These are phyloP conservation scores for Madurella mycetomatis DNA, from an alignment of 2,329 filamentous ascomycete genomes.

Conservation along the genomic window DNA sequence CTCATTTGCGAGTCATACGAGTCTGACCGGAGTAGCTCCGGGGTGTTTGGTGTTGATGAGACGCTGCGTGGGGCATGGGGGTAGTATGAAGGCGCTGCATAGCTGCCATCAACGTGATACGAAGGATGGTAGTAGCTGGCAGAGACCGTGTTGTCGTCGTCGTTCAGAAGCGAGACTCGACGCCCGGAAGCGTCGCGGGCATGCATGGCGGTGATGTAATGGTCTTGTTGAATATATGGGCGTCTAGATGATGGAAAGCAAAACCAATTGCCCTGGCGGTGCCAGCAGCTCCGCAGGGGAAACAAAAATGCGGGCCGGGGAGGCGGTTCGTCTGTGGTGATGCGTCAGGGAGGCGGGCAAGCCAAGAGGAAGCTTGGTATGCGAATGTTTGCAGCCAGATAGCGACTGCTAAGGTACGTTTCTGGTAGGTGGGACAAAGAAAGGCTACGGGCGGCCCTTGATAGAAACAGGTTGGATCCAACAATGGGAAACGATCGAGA, in stretches of 20 bases:
- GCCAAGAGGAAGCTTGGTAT: not conserved
- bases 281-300: not conserved
- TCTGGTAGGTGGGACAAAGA: too few species aligned
- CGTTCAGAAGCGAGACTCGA: slow-evolving; percentile 57
- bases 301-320: not conserved
- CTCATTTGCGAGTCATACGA: slow-evolving; percentile 59
- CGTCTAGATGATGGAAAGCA: not conserved
- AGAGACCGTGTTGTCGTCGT: slow-evolving; percentile 39
- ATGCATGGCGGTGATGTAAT: slow-evolving; percentile 42
- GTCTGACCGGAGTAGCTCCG: slow-evolving; percentile 55
- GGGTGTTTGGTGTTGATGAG: slow-evolving; percentile 49
- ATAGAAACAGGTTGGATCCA: too few species aligned
- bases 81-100: slow-evolving; percentile 17
- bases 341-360: not conserved
- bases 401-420: too few species aligned
- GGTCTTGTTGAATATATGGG: not conserved
- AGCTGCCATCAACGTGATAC: slow-evolving; percentile 29
- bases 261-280: not conserved
- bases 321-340: too few species aligned
- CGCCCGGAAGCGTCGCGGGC: slow-evolving; percentile 53
- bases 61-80: slow-evolving; percentile 34
- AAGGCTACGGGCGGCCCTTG: too few species aligned
- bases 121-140: slow-evolving; percentile 24
- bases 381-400: too few species aligned
- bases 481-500: too few species aligned